Conservation (phyloP, 2,329 filamentous ascomycete genomes). For the Westerdykella sp. region DNA sequence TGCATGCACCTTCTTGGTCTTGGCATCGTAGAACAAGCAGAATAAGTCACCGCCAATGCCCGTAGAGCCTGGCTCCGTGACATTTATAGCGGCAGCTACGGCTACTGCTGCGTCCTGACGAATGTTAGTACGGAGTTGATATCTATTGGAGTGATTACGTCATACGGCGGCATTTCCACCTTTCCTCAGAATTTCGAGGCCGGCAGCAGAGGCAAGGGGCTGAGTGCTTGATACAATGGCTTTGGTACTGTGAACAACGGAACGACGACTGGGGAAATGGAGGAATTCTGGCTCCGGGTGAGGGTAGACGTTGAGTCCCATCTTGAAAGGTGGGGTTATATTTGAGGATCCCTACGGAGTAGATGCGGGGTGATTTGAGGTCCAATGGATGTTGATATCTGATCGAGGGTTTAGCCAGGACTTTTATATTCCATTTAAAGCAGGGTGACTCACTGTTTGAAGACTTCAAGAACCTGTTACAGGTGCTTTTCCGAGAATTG, state of each 20-base stretch:
- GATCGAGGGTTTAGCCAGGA: too few relatives aligned
- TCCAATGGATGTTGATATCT: neutral
- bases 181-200: constrained; percentile 73
- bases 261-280: constrained; percentile 72
- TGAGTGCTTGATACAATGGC: constrained; percentile 89
- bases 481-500: neutral
- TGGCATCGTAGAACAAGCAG: constrained; percentile 83
- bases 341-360: constrained; percentile 1
- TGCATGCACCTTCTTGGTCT: constrained; percentile 72
- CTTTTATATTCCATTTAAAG: too few relatives aligned
- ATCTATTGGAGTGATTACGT: constrained; percentile 33
- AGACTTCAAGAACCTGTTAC: neutral
- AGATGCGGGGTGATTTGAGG: neutral
- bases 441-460: too few relatives aligned
- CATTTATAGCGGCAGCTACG: constrained; percentile 83
- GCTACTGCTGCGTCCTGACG: constrained; percentile 88
- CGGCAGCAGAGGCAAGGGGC: constrained; percentile 81
- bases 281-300: constrained; percentile 49
- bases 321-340: constrained; percentile 4
- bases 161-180: constrained; percentile 87
- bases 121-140: neutral
- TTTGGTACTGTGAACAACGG: constrained; percentile 87
- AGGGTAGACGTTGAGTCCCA: constrained; percentile 43
- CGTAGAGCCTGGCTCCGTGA: constrained; percentile 88
- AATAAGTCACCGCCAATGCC: constrained; percentile 98